Evolutionary conservation across 2,329 filamentous ascomycete species (phyloP), one percentile per base, ranked within the genome.

Genomic region (Botryotinia calthae): DNA sequence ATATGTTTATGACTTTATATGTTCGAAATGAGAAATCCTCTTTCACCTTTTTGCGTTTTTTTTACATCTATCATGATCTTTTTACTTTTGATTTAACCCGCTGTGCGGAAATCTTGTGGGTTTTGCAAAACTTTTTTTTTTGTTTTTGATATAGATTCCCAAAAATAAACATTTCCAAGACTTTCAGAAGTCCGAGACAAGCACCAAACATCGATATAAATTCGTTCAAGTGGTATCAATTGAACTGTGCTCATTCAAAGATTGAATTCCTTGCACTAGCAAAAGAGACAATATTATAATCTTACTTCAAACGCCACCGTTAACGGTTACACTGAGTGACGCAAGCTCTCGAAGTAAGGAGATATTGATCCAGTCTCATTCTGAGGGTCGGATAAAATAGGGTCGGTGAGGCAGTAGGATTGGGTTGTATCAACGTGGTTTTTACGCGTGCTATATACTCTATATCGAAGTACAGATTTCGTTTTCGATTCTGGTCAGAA

Each of bases 11-110:
- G 34, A 42, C 4, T 46, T 44, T 34, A 42, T n/a, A 69, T 69
- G 22, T 46, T 6, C 28, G 67, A 70, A 70, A 61, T 70, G 67
- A 70, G 67, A 70, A 70, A 61, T 62, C 67, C 67, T 70, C 67
- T 70, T 70, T 70, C 51, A 70, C n/a, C 9, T 22, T 61, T 54
- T 54, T 54, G n/a, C 2, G 9, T 37, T 8, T 37, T 37, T 37
- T 37, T 37, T 20, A 40, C 14, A 54, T 54, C n/a, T 56, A 10
- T 42, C 12, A 28, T n/a, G 18, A n/a, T 54, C n/a, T 37, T 25
- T 28, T 31, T 10, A 3, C 12, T 22, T 22, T 68, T 22, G n/a
- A 31, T 42, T 22, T 2, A 12, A n/a, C 22, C 20, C 12, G 18
- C 28, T 37, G 10, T 22, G 1, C 4, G 34, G 9, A 34, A 4